These are phyloP conservation scores for Ceratocystis cacaofunesta DNA, from an alignment of 2,329 filamentous ascomycete genomes.

Conservation along the genomic window DNA sequence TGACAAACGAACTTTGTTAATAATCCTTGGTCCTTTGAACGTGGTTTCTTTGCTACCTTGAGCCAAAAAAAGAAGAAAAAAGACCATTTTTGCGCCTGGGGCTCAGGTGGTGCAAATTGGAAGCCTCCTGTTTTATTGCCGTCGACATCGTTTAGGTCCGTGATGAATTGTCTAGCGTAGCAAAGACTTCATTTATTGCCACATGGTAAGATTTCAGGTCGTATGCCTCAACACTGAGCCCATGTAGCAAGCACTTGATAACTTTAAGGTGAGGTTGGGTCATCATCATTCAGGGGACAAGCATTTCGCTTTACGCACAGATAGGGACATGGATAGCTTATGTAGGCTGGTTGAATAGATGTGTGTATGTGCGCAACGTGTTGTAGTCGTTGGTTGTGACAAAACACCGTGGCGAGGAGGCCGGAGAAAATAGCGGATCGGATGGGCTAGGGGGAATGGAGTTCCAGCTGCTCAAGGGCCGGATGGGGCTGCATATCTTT, in stretches of 20 bases:
- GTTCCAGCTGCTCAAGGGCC: neutral
- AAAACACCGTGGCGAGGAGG: neutral
- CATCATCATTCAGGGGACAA: neutral
- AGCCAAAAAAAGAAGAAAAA: too few relatives aligned
- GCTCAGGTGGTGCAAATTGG: too few relatives aligned
- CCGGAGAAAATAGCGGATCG: neutral
- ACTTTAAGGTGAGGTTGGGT: neutral
- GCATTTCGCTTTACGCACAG: neutral
- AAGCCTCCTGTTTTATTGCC: neutral
- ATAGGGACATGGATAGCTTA: neutral
- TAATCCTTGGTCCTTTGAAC: too few relatives aligned
- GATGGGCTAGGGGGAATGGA: neutral
- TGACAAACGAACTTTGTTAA: too few relatives aligned
- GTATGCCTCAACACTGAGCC: neutral
- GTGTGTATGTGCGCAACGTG: neutral
- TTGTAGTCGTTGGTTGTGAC: neutral
- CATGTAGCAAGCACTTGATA: neutral
- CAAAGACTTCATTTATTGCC: neutral
- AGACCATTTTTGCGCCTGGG: too few relatives aligned
- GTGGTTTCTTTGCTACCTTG: too few relatives aligned
- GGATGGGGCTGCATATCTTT: neutral
- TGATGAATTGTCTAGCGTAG: neutral
- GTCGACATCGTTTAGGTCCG: neutral
- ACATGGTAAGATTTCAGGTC: neutral
- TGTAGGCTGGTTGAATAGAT: neutral